Evolutionary conservation across 2,329 filamentous ascomycete species (phyloP).

Genomic region (Arthroderma sp.): DNA sequence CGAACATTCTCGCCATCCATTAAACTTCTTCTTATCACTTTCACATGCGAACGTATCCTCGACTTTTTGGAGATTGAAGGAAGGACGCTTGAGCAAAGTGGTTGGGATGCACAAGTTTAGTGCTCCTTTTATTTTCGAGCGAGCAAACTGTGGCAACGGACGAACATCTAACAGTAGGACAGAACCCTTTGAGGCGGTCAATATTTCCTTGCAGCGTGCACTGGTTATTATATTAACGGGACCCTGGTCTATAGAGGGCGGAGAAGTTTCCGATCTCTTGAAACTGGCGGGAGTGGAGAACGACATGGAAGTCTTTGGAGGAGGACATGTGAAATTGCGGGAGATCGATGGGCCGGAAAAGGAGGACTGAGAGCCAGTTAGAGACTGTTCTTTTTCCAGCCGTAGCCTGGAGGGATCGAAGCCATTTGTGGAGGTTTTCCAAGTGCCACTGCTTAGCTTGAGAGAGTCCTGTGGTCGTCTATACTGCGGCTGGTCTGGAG

Average conservation of each 20-base stretch:
- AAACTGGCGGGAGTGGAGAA: neutral
- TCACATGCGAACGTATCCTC: slow-evolving; percentile 71
- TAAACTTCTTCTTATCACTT: slow-evolving; percentile 57
- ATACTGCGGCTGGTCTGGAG: too few relatives aligned
- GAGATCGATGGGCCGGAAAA: too few relatives aligned
- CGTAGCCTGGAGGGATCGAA: too few relatives aligned
- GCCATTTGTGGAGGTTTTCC: too few relatives aligned
- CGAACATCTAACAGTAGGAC: slow-evolving; percentile 72
- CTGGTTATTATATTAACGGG: slow-evolving; percentile 41
- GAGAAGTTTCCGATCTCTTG: slow-evolving; percentile 41
- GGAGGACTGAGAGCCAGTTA: too few relatives aligned
- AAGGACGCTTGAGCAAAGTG: slow-evolving; percentile 77
- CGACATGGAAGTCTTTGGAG: too few relatives aligned
- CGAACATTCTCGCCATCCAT: slow-evolving; percentile 59
- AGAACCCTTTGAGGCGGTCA: slow-evolving; percentile 39
- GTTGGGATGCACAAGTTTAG: slow-evolving; percentile 92
- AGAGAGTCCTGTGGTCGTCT: too few relatives aligned
- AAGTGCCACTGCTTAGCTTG: too few relatives aligned
- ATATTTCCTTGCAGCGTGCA: slow-evolving; percentile 42
- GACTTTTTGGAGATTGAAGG: slow-evolving; percentile 78
- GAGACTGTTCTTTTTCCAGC: too few relatives aligned
- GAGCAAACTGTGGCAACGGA: slow-evolving; percentile 68
- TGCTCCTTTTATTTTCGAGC: slow-evolving; percentile 62
- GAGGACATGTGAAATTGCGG: too few relatives aligned
- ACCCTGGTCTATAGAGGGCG: slow-evolving; percentile 34